A percentile compares a stretch with the other conserved stretches of the same genome.
These are phyloP conservation scores for Nigrospora oryzae DNA, from an alignment of 2,329 filamentous ascomycete species.

Conservation along the genomic window DNA sequence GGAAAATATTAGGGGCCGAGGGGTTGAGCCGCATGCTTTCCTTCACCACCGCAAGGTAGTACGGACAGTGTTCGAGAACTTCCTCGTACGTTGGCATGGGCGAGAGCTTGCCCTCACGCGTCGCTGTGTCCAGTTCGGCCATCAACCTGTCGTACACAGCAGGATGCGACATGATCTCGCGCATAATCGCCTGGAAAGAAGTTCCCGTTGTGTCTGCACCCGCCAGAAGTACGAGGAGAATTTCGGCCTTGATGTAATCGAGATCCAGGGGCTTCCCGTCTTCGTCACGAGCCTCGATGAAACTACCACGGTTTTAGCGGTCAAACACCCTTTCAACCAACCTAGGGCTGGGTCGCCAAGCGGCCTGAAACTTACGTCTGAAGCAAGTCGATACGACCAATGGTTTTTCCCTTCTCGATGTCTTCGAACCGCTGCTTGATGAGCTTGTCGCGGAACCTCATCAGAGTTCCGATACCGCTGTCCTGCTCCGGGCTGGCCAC, in stretches of 20 bases:
- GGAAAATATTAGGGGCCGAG: conserved; percentile 41
- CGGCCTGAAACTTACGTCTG: conserved; percentile 29
- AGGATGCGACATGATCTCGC: conserved; percentile 28
- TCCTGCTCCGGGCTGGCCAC: conserved; percentile 44
- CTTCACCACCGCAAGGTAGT: conserved; percentile 39
- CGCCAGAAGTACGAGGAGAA: conserved; percentile 40
- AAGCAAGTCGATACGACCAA: conserved; percentile 39
- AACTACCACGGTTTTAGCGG: conserved; percentile 37
- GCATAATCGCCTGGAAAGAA: conserved; percentile 37
- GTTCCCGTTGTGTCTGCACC: conserved; percentile 45
- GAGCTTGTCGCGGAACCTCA: conserved; percentile 48
- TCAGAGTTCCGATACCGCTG: conserved; percentile 44
- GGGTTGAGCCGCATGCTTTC: conserved; percentile 42
- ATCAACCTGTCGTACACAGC: conserved; percentile 35
- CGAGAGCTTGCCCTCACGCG: conserved; percentile 20
- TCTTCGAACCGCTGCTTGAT: conserved; percentile 38
- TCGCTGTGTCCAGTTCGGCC: conserved; percentile 32
- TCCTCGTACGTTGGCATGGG: conserved; percentile 31
- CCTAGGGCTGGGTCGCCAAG: no score
- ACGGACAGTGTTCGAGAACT: conserved; percentile 31
- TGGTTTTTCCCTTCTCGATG: conserved; percentile 33
- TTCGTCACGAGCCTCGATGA: conserved; percentile 34
- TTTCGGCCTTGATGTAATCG: conserved; percentile 44
- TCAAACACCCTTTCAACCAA: neutral
- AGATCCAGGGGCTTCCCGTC: conserved; percentile 35